Percentiles rank a stretch among this genome's conserved stretches.
Evolutionary conservation across 352 stramenopile genomes (phyloP).

Genomic region (Globisporangium iwayamae): DNA sequence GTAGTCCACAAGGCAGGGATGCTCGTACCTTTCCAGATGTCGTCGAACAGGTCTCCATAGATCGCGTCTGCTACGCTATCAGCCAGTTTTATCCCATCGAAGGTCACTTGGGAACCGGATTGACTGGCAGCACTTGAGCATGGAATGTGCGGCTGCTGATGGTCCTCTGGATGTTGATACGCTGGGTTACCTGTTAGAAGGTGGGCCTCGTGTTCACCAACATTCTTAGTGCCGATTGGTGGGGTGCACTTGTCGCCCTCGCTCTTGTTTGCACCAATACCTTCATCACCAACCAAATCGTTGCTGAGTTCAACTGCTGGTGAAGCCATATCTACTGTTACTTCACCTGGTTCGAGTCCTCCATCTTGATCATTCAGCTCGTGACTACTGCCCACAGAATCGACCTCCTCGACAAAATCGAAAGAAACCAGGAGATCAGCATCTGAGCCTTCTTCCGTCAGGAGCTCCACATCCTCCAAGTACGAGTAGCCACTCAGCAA

Average conservation of each 20-base stretch:
- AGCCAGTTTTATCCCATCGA: not conserved
- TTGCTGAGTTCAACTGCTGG: not conserved
- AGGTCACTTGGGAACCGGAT: not conserved
- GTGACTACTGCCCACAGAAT: not conserved
- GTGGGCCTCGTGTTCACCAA: not conserved
- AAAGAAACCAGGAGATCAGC: conserved; percentile 27
- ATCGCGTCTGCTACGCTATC: conserved; percentile 24
- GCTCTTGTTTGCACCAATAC: not conserved
- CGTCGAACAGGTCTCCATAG: conserved; percentile 20
- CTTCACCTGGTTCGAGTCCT: not conserved
- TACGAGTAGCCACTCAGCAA: conserved; percentile 34
- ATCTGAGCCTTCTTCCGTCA: not conserved
- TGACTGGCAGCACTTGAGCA: not conserved
- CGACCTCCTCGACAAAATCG: conserved; percentile 21
- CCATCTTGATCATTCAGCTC: not conserved
- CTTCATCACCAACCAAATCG: not conserved
- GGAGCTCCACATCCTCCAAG: conserved; percentile 28
- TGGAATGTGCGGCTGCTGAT: not conserved
- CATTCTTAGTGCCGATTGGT: not conserved
- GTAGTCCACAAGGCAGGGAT: not conserved
- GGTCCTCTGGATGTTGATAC: not conserved
- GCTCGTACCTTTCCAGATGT: conserved; percentile 18
- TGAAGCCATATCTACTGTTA: too few relatives aligned
- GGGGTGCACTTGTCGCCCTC: not conserved
- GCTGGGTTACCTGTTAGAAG: not conserved